Evolutionary conservation across 2,329 filamentous ascomycete genomes (phyloP).

Genomic region (Ceratocystis variospora): DNA sequence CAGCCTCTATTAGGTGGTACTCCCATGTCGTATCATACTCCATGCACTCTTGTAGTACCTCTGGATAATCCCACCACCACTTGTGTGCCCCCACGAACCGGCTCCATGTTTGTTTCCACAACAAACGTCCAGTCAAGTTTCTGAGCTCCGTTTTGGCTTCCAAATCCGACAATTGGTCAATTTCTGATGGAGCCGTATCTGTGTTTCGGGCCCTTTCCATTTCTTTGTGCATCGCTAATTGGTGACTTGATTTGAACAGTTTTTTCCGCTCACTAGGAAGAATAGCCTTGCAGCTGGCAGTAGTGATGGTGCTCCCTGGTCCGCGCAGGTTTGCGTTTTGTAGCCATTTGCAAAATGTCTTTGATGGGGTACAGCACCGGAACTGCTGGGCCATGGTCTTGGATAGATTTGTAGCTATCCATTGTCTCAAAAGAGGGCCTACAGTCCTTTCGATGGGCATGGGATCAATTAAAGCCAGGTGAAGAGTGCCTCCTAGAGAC

Average conservation of each 20-base stretch:
- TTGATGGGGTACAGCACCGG: constrained; percentile 45
- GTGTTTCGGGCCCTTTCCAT: background rate
- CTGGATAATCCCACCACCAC: constrained; percentile 51
- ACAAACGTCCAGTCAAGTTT: constrained; percentile 39
- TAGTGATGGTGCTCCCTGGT: constrained; percentile 34
- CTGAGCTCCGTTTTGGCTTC: constrained; percentile 35
- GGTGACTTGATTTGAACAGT: background rate
- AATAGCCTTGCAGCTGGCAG: constrained; percentile 37
- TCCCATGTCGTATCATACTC: constrained; percentile 44
- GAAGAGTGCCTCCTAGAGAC: constrained; percentile 39
- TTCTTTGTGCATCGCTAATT: background rate
- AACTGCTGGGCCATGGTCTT: constrained; percentile 45
- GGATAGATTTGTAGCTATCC: constrained; percentile 49
- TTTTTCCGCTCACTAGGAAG: constrained; percentile 24
- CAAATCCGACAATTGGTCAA: constrained; percentile 21
- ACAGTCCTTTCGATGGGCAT: constrained; percentile 41
- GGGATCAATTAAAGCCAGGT: constrained; percentile 50
- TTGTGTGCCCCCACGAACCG: constrained; percentile 33
- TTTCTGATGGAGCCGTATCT: background rate
- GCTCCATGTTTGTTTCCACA: constrained; percentile 51
- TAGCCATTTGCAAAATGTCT: constrained; percentile 46
- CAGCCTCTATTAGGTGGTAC: constrained; percentile 42
- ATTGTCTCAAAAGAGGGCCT: constrained; percentile 43
- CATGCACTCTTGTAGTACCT: constrained; percentile 41
- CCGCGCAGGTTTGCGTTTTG: constrained; percentile 39